phyloP scores from a whole-genome alignment of 2,329 filamentous ascomycete genomes.

The Plenodomus biglobosus region DNA sequence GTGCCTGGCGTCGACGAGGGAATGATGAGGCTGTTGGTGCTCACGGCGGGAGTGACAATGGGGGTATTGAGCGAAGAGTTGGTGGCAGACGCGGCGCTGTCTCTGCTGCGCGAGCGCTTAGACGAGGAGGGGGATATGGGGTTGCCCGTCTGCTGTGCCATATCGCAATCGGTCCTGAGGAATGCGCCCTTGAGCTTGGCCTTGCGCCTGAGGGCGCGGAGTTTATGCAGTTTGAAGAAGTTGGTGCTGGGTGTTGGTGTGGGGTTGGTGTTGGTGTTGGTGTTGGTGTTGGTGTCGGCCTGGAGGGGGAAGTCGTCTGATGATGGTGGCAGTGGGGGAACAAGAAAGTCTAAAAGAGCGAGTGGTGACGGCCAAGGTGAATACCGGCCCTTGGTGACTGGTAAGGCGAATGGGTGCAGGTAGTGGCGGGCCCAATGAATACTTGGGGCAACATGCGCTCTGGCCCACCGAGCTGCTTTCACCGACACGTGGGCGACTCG shows the following conservation, averaged over 20 bases:
- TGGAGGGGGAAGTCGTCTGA: constrained; percentile 10
- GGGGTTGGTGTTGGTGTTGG: no score
- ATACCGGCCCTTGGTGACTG: constrained; percentile 10
- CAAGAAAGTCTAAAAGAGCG: constrained; percentile 25
- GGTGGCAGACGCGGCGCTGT: constrained; percentile 39
- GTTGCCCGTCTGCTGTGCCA: constrained; percentile 32
- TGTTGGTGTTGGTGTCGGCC: not conserved
- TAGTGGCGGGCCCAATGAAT: constrained; percentile 14
- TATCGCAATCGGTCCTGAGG: constrained; percentile 25
- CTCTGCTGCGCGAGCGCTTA: constrained; percentile 45
- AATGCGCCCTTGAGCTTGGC: constrained; percentile 39
- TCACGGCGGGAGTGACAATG: constrained; percentile 31
- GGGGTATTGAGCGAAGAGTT: constrained; percentile 30
- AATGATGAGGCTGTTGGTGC: constrained; percentile 38
- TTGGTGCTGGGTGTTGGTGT: constrained; percentile 14
- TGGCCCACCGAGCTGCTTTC: constrained; percentile 4
- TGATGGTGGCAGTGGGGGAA: constrained; percentile 18
- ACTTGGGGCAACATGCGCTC: constrained; percentile 1
- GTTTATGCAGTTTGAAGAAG: constrained; percentile 44
- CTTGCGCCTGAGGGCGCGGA: constrained; percentile 45
- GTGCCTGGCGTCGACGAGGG: constrained; percentile 19
- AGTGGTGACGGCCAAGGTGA: constrained; percentile 8
- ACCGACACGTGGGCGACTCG: constrained; percentile 15
- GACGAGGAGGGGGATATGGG: constrained; percentile 42
- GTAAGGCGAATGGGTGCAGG: constrained; percentile 1